Base-by-base conservation (phyloP, 331 rosid genomes). In the Malus hybrid region DNA sequence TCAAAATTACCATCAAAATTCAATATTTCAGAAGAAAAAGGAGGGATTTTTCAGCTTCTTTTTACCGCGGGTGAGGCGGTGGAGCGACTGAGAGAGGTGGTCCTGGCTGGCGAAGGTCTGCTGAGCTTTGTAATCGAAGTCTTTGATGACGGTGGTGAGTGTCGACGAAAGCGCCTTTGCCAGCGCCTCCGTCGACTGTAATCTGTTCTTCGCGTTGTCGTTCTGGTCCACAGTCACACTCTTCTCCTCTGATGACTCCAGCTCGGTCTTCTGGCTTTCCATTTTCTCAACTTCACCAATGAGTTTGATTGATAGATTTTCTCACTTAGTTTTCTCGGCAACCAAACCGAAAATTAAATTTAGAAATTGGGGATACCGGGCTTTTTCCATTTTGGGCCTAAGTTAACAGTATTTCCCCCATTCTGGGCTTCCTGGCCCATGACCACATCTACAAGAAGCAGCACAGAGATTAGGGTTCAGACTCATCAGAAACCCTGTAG, bases 61-160 rank as follows among this genome's bases (percentile, higher is more conserved):
- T 48, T 20, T 63, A 90, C 96, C 96, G 85, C 84, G 77, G 18
- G 91, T 87, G 50, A 90, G 90, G 61, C 93, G 93, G 79, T 87
- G 88, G 71, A 90, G 74, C 48, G 90, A 68, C 70, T 79, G 70
- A 68, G 83, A 74, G 84, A 85, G 93, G 16, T 81, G 89, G 76
- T 90, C 82, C 77, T 88, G 96, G 79, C 91, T 90, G 13, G 30
- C 5, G 76, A 81, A 81, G 72, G 93, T 82, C 46, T 82, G 82
- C 44, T 84, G 79, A 66, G 96, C 90, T 81, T 85, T 85, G 75
- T 64, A 79, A 82, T 90, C 93, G 67, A 87, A 87, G 70, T 90
- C 93, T 64, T 48, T 75, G 42, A 90, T 87, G 24, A 88, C 80
- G 32, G 84, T 46, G 57, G 86, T 57, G 15, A 90, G 90, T n/a